Conservation (phyloP, 2,329 filamentous ascomycete species). For the Dothideomycetes sp. region DNA sequence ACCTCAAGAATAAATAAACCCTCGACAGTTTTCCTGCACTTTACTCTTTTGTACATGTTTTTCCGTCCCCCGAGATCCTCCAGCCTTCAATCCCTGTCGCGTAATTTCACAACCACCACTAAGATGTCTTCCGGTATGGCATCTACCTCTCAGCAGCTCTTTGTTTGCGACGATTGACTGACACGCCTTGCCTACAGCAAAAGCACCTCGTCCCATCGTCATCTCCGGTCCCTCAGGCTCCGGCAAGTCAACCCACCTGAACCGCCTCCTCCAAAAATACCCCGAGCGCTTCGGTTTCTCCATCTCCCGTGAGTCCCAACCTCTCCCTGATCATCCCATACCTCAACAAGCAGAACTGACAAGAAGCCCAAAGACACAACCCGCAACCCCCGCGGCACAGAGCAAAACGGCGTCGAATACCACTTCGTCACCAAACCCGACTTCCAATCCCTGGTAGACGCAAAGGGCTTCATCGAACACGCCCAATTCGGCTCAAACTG, state of each 20-base stretch:
- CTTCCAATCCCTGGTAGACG: slow-evolving; percentile 59
- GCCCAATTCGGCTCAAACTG: slow-evolving; percentile 77
- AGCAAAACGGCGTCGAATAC: slow-evolving; percentile 71
- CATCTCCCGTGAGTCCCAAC: slow-evolving; percentile 41
- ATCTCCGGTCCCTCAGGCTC: slow-evolving; percentile 73
- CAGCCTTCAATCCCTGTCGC: slow-evolving; percentile 1
- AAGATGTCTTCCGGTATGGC: slow-evolving; percentile 8
- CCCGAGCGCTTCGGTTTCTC: slow-evolving; percentile 57
- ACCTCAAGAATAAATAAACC: too few relatives aligned
- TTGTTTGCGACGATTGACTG: too few relatives aligned
- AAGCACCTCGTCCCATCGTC: slow-evolving; percentile 48
- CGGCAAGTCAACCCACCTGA: slow-evolving; percentile 73
- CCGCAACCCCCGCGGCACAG: slow-evolving; percentile 62
- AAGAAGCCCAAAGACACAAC: slow-evolving; percentile 59
- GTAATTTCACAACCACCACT: background rate
- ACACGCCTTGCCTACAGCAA: slow-evolving; percentile 2
- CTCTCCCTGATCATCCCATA: background rate
- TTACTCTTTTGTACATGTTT: slow-evolving; percentile 6
- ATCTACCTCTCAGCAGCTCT: too few relatives aligned
- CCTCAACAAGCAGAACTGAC: slow-evolving; percentile 2
- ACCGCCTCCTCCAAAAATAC: slow-evolving; percentile 58
- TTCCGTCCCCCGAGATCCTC: background rate
- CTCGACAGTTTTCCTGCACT: too few relatives aligned
- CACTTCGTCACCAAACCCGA: slow-evolving; percentile 60
- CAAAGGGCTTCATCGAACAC: slow-evolving; percentile 74